phyloP scores from a whole-genome alignment of 768 basidiomycete genomes.

The Astraeus odoratus region DNA sequence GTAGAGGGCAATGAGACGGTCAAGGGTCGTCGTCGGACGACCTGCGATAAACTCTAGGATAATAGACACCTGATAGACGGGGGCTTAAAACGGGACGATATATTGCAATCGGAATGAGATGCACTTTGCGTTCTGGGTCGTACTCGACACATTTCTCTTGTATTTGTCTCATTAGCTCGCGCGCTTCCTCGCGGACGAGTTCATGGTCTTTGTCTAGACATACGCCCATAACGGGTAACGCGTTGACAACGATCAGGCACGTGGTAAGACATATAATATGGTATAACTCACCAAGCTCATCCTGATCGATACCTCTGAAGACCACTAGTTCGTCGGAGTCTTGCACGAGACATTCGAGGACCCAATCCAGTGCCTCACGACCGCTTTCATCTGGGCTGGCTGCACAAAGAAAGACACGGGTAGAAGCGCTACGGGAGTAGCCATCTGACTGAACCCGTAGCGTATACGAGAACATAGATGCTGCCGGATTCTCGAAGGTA shows the following conservation, averaged over 20 bases:
- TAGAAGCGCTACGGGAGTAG: slow-evolving; percentile 66
- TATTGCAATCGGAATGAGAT: slow-evolving; percentile 7
- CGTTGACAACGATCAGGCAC: background rate
- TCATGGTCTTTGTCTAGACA: slow-evolving; percentile 66
- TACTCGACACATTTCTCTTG: slow-evolving; percentile 74
- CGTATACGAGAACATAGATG: slow-evolving; percentile 84
- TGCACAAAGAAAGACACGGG: slow-evolving; percentile 87
- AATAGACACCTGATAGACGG: slow-evolving; percentile 58
- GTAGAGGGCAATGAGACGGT: slow-evolving; percentile 88
- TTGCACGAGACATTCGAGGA: slow-evolving; percentile 75
- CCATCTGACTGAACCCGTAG: slow-evolving; percentile 79
- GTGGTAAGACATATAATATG: background rate
- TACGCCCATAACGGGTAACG: slow-evolving; percentile 1
- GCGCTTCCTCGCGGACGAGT: slow-evolving; percentile 76
- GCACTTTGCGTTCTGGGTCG: slow-evolving; percentile 70
- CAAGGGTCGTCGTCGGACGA: slow-evolving; percentile 80
- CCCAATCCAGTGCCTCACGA: slow-evolving; percentile 84
- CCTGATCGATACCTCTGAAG: slow-evolving; percentile 83
- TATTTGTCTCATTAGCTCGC: slow-evolving; percentile 71
- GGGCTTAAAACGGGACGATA: background rate
- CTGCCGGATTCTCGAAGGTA: slow-evolving; percentile 76
- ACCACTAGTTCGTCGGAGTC: slow-evolving; percentile 92
- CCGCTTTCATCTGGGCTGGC: slow-evolving; percentile 87
- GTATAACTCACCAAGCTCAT: slow-evolving; percentile 58
- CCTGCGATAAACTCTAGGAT: slow-evolving; percentile 95